Conservation (phyloP, 805 yeast species). For the Teunomyces aglyptinius region DNA sequence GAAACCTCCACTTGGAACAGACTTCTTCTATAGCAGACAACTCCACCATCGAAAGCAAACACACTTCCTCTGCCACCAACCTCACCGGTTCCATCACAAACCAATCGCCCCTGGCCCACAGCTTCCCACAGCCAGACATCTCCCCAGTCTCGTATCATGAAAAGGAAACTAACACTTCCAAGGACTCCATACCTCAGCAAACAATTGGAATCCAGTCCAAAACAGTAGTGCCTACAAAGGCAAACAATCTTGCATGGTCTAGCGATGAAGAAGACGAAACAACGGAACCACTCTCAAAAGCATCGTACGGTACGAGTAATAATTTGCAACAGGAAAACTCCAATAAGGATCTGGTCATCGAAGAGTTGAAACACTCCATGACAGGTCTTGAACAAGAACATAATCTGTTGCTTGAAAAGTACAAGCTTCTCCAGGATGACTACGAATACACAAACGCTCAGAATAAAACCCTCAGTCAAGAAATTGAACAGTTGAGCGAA, state of each 20-base stretch:
- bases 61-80: background rate
- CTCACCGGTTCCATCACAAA: background rate
- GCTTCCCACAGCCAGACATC: background rate
- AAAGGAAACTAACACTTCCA: slow-evolving; percentile 5
- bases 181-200: slow-evolving; percentile 13
- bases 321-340: slow-evolving; percentile 2
- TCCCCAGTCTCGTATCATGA: slow-evolving; percentile 1
- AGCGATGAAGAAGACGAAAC: slow-evolving; percentile 74
- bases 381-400: slow-evolving; percentile 7
- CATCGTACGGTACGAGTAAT: no score
- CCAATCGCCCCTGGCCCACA: background rate
- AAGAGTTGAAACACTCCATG: slow-evolving; percentile 8
- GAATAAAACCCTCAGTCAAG: slow-evolving; percentile 18
- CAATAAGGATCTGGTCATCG: slow-evolving; percentile 7
- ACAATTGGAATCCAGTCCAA: slow-evolving; percentile 54
- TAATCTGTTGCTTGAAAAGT: slow-evolving; percentile 14
- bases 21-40: slow-evolving; percentile 3
- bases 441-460: slow-evolving; percentile 19
- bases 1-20: slow-evolving; percentile 49
- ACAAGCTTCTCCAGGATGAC: slow-evolving; percentile 20
- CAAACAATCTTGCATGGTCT: slow-evolving; percentile 77
- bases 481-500: slow-evolving; percentile 18
- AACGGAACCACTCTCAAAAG: background rate
- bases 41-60: background rate
- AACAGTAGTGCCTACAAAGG: slow-evolving; percentile 79